Base-by-base conservation (phyloP, 2,329 filamentous ascomycete species). In the Fusarium pininemorale region DNA sequence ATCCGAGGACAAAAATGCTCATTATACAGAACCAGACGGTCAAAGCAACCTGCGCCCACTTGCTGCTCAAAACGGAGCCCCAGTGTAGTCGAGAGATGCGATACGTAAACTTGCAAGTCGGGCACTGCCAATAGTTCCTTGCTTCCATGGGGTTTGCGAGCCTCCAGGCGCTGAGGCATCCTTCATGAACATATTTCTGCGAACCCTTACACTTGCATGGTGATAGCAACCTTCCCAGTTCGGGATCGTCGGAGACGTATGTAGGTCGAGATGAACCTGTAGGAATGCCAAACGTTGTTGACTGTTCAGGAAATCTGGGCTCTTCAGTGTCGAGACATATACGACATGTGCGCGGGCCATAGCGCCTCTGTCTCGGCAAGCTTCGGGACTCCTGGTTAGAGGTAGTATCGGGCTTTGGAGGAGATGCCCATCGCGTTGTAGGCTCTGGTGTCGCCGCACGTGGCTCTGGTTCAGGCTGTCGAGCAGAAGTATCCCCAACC, bases 201-300 rank as follows among this genome's bases (percentile, higher is more conserved):
- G 93, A 94, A 59, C 96, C 96, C 84, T 94, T 97, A 88, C 96
- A 99, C 83, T 92, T 91, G 87, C 96, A 99, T 41, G 96, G 96
- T 61, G 93, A 93, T 77, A 98, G 89, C 35, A 99, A 86, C 57
- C 94, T 91, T 44, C 94, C 94, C 37, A 92, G 88, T 73, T 92
- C 88, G 12, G 90, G 87, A 74, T 94, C 93, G 70, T 93, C 90
- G 30, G 94, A 95, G 58, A 91, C 88, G 79, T 97, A 98, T 26
- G 81, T 81, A 13, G 84, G 84, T 32, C 80, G 78, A 26, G 82
- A 81, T 24, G 81, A 74, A n/a, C 73, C 55, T 63, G 76, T 70
- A 75, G 81, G 69, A 77, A 84, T 63, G 65, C 79, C 75, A 80
- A 83, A 71, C 61, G 79, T 72, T 63, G 80, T 74, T 60, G 82